Percentiles rank a stretch among this genome's conserved stretches.
Conservation (phyloP, 495 filamentous ascomycete species). For the Penicillium robsamsonii region DNA sequence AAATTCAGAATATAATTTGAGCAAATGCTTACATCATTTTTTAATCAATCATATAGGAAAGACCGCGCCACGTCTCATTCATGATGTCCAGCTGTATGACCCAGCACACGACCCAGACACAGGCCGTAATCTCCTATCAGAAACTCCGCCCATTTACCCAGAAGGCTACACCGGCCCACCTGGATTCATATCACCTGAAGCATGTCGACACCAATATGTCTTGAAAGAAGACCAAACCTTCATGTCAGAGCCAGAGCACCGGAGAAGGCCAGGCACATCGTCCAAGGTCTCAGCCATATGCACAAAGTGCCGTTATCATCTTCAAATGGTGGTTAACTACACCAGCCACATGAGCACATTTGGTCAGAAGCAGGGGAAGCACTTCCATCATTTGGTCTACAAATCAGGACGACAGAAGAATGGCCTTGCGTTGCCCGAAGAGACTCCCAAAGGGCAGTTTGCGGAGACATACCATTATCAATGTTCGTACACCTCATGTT, state of each 20-base stretch:
- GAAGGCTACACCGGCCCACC: slow-evolving; percentile 28
- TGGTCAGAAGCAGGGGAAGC: slow-evolving; percentile 19
- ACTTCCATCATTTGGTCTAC: slow-evolving; percentile 51
- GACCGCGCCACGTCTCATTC: slow-evolving; percentile 58
- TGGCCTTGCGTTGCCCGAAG: slow-evolving; percentile 22
- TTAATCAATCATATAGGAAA: slow-evolving; percentile 46
- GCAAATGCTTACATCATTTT: background rate
- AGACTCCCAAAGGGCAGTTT: slow-evolving; percentile 35
- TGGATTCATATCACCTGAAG: slow-evolving; percentile 37
- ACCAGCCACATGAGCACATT: slow-evolving; percentile 20
- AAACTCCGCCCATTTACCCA: slow-evolving; percentile 47
- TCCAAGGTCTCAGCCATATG: slow-evolving; percentile 57
- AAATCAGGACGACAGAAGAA: slow-evolving; percentile 35
- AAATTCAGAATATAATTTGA: background rate
- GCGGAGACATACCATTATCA: slow-evolving; percentile 50
- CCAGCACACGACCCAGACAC: slow-evolving; percentile 45
- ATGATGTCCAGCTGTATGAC: slow-evolving; percentile 59
- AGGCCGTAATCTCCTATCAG: slow-evolving; percentile 54
- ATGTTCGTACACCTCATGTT: slow-evolving; percentile 60
- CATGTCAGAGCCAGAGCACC: slow-evolving; percentile 37
- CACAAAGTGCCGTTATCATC: slow-evolving; percentile 54
- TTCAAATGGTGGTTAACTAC: slow-evolving; percentile 51
- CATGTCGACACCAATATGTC: slow-evolving; percentile 57
- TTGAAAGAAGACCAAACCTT: slow-evolving; percentile 53
- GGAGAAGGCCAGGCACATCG: slow-evolving; percentile 34